Base-by-base conservation (phyloP, 805 yeast genomes). In the Zygoascus bituminiphila region DNA sequence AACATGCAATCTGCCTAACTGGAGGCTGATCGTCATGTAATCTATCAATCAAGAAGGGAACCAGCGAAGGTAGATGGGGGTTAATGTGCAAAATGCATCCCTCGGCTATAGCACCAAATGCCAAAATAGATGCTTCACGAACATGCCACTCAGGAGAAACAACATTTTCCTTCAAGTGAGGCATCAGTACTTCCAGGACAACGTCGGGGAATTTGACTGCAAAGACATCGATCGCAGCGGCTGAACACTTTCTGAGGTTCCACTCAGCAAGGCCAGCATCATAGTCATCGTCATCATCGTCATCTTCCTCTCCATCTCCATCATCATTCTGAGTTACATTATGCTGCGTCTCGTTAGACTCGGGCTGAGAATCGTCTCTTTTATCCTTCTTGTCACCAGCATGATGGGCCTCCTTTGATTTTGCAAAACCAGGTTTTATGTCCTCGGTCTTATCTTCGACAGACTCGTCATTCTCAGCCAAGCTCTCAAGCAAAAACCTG, bases 41-140 rank as follows among this genome's bases (percentile, higher is more conserved):
- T 58, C 94, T 73, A 49, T 88, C 87, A 23, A 88, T 88, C 52
- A 93, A 71, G 61, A 82, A 88, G 33, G 96, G 96, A 29, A 91
- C 80, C 42, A 93, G 69, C 24, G 80, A 76, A 2, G 96, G 95
- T 37, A 93, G 69, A 57, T 84, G 84, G 37, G 78, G 79, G 19
- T 80, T 66, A 4, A 88, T 81, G 46, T 77, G 73, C 48, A 82
- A 86, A 42, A 82, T 71, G 56, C 95, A 88, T 54, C 96, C 94
- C 57, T 84, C 89, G 33, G 95, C 86, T 60, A 91, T 81, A 24
- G 98, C 98, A 53, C 98, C 98, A 61, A 93, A 76, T 1, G 98
- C 97, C 42, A 93, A 71, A 23, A 93, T 89, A 1, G 96, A 81
- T 5, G 97, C 93, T 64, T 93, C 98, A 51, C 97, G 77, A 7